Base-by-base conservation (phyloP, 306 rosid genomes). In the Prunus fruticosa region DNA sequence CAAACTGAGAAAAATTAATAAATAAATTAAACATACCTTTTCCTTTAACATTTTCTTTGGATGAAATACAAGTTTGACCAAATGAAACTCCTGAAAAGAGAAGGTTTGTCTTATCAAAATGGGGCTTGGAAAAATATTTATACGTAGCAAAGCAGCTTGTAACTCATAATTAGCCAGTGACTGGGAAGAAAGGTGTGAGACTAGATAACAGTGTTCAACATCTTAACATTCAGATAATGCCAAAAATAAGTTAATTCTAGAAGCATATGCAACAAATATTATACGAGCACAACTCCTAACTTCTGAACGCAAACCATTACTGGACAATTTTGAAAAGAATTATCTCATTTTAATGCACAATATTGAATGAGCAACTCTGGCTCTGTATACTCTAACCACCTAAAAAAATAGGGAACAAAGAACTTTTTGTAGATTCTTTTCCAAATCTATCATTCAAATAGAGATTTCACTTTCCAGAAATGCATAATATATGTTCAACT, bases 61-160 rank as follows among this genome's bases (percentile, higher is more conserved):
- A 90, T 76, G 96, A 88, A 82, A 72, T 84, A 89, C n/a, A 74
- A 79, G 88, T 72, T 82, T 86, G 98, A 90, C 88, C 90, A 89
- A 85, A 86, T 81, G 97, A 90, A 85, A 84, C 38, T 90, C 98
- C 97, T 91, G 98, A 94, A 89, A 94, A 80, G 81, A 87, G 87
- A 90, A 87, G 79, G 82, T 76, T 77, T 83, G 46, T 83, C 78
- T 78, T 77, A 88, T 88, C 86, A 94, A 81, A 83, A 78, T 45
- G 85, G 77, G 75, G 80, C 79, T 67, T 54, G 76, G 72, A 69
- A 73, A 73, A 6, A 80, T 64, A 74, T 82, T 72, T 78, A 82
- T 53, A 57, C 79, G 81, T 51, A 87, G 77, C 82, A 87, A 84
- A 71, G 78, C 74, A 79, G 79, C 81, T 27, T 38, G 43, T 61